phyloP scores from a whole-genome alignment of 208 protist species.

The Trypanosoma cruzi region DNA sequence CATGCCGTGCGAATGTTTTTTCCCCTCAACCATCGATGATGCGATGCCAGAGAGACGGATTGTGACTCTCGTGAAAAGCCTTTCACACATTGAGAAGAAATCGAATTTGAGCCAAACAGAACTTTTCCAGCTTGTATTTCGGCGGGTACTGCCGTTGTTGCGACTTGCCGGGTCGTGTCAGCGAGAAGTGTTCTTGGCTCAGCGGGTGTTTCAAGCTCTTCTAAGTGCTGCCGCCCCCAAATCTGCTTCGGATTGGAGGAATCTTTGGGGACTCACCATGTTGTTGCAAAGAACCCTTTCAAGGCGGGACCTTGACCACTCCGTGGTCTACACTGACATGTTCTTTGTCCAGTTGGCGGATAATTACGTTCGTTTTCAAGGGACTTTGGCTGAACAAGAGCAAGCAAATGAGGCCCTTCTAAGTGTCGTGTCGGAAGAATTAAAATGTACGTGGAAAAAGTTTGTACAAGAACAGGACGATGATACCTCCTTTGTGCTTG shows the following conservation, averaged over 20 bases:
- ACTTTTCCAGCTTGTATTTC: constrained; percentile 42
- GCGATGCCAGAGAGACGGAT: constrained; percentile 16
- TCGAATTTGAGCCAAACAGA: constrained; percentile 20
- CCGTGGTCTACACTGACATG: constrained; percentile 61
- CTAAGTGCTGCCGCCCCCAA: constrained; percentile 40
- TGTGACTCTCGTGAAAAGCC: constrained; percentile 20
- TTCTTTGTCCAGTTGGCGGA: constrained; percentile 72
- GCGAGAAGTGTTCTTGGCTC: constrained; percentile 66
- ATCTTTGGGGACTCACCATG: constrained; percentile 55
- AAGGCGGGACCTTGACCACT: constrained; percentile 35
- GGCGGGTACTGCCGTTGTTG: constrained; percentile 49
- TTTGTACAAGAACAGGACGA: constrained; percentile 13
- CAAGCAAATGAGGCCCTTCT: constrained; percentile 34
- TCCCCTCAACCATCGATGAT: not conserved
- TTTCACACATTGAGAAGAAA: constrained; percentile 33
- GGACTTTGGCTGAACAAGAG: constrained; percentile 18
- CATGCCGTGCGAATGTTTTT: constrained; percentile 7
- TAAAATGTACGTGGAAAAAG: constrained; percentile 22
- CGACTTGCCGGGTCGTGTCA: constrained; percentile 46
- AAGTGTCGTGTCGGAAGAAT: constrained; percentile 48
- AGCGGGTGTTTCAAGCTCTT: constrained; percentile 55
- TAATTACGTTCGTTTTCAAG: constrained; percentile 27
- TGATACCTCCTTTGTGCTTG: constrained; percentile 53
- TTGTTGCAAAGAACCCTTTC: constrained; percentile 56
- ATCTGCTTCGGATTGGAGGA: constrained; percentile 57